Evolutionary conservation across 257 asterid species (phyloP).

Genomic region (Euphrasia confusa): DNA sequence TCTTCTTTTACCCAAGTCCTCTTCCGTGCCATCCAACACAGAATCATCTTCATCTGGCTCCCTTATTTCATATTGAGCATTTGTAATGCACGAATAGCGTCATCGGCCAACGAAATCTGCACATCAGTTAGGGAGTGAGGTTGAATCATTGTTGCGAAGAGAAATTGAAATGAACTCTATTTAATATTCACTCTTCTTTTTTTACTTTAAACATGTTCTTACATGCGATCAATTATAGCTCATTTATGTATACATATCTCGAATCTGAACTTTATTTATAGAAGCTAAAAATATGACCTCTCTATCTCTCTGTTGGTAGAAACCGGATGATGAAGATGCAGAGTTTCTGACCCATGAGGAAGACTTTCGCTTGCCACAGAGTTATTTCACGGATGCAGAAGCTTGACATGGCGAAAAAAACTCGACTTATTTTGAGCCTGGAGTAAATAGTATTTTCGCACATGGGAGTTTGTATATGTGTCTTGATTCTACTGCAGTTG

Average conservation of each 20-base stretch:
- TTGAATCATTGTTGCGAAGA: too few relatives aligned
- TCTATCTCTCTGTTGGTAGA: slow-evolving; percentile 39
- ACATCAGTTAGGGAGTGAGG: too few relatives aligned
- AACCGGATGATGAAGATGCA: slow-evolving; percentile 74
- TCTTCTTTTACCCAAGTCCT: too few relatives aligned
- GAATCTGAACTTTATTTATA: background rate
- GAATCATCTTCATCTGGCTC: too few relatives aligned
- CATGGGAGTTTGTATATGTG: slow-evolving; percentile 19
- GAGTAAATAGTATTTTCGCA: slow-evolving; percentile 21
- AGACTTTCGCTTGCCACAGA: slow-evolving; percentile 78
- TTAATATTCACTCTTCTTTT: too few relatives aligned
- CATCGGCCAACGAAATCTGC: too few relatives aligned
- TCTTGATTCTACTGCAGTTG: slow-evolving; percentile 1
- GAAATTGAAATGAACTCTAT: too few relatives aligned
- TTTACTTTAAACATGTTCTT: too few relatives aligned
- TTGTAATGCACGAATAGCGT: too few relatives aligned
- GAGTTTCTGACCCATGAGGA: slow-evolving; percentile 69
- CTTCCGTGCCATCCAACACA: too few relatives aligned
- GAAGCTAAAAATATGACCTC: background rate
- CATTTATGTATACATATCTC: background rate
- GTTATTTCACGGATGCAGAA: slow-evolving; percentile 26
- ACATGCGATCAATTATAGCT: background rate
- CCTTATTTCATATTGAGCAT: too few relatives aligned
- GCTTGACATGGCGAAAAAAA: slow-evolving; percentile 31
- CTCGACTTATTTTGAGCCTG: slow-evolving; percentile 16